Evolutionary conservation across 129 eudicot genomes (phyloP), one percentile per base, ranked within the genome.

Genomic region (Centella asiatica): DNA sequence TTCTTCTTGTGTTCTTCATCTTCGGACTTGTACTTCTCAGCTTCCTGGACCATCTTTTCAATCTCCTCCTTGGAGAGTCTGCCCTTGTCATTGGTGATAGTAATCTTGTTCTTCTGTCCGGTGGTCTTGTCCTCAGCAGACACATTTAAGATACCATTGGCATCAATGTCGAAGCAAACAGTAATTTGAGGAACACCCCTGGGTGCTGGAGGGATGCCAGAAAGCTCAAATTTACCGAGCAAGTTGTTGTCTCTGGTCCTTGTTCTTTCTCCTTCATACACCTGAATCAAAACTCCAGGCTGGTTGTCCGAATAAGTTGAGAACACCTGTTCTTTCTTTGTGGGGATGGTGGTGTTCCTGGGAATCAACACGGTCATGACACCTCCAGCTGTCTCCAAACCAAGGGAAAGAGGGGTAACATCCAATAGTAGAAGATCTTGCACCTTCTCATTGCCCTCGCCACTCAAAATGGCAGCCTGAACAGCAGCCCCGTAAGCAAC

Each of bases 401-500:
- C 78, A 20, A 67, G 78, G 12, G 78, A 66, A 29, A 72, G 60
- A 36, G 76, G 76, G 32, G 76, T 72, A 40, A 72, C 76, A 56
- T 72, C 76, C 59, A 72, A 65, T 15, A 72, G 64, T 42, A 72
- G 57, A 19, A 72, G 48, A 57, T 72, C 76, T 26, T 72, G 76
- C 48, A 72, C 76, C 60, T 72, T 72, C 39, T 72, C 66, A 44
- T 72, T 72, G 25, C 76, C 76, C 50, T 72, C 76, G 3, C 76
- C 76, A 34, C 76, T 72, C 70, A 72, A 65, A 6, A 72, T 64
- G 2, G 78, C 73, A 13, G 73, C 78, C 20, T 74, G 78, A 12
- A 74, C 73, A 29, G 78, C 78, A 19, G 78, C 78, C 0, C 78
- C 78, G 24, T 74, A 74, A 2, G 78, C 78, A 4, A 74, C 78